Conservation (phyloP, 768 basidiomycete genomes). For the Sporobolomyces roseus region DNA sequence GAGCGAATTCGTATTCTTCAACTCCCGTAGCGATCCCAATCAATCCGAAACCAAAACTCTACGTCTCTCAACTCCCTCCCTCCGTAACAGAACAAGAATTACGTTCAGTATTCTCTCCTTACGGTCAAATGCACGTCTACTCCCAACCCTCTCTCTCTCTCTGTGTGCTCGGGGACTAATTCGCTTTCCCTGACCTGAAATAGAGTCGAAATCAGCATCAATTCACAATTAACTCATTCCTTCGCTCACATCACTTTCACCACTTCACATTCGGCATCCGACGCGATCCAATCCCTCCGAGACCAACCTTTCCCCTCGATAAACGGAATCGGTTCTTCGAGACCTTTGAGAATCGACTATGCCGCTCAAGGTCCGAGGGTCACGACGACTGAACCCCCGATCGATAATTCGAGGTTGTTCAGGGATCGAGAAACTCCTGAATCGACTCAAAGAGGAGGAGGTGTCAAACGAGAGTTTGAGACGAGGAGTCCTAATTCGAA, state of each 20-base stretch:
- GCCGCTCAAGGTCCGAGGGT: neutral
- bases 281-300: conserved; percentile 7
- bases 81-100: neutral
- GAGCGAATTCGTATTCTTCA: neutral
- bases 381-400: neutral
- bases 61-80: conserved; percentile 1
- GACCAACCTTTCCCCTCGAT: neutral
- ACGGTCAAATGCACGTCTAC: conserved; percentile 11
- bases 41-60: conserved; percentile 15
- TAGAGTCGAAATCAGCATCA: neutral
- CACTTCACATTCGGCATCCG: neutral
- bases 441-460: conserved; percentile 1
- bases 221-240: neutral
- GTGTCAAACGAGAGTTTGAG: neutral
- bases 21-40: conserved; percentile 12
- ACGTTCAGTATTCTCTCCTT: neutral
- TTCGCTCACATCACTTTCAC: conserved; percentile 5
- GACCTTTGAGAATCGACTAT: neutral
- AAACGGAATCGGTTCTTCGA: conserved; percentile 7
- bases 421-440: conserved; percentile 12
- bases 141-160: neutral
- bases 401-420: neutral
- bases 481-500: no score
- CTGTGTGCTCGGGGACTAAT: neutral
- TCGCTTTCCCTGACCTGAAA: no score